Evolutionary conservation across 768 basidiomycete species (phyloP).

Genomic region (Hemileccinum impolitum): DNA sequence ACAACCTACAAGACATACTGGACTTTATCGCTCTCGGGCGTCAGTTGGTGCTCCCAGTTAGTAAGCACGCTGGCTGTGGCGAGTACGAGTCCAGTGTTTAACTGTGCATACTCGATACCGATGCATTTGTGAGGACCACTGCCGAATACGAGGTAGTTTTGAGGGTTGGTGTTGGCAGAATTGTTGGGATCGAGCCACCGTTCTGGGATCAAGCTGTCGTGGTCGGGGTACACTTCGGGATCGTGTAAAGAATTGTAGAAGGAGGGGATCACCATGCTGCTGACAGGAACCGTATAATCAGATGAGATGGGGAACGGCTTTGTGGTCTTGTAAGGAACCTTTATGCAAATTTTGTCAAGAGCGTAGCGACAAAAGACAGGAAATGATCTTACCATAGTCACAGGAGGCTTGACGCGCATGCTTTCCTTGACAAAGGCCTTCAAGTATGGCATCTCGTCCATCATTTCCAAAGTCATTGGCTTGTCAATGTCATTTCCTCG

Average conservation of each 20-base stretch:
- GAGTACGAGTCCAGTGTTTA: constrained; percentile 85
- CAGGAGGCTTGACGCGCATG: constrained; percentile 87
- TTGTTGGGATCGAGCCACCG: constrained; percentile 88
- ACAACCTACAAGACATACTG: constrained; percentile 51
- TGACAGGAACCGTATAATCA: constrained; percentile 89
- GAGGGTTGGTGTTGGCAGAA: constrained; percentile 77
- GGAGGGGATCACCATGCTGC: constrained; percentile 92
- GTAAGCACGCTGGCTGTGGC: constrained; percentile 78
- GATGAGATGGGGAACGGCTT: constrained; percentile 89
- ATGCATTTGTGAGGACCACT: constrained; percentile 92
- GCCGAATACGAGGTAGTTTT: constrained; percentile 96
- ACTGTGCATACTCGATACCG: constrained; percentile 86
- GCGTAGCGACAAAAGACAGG: neutral
- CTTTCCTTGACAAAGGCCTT: constrained; percentile 93
- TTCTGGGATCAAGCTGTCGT: constrained; percentile 80
- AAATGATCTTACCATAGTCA: constrained; percentile 73
- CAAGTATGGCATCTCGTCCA: constrained; percentile 92
- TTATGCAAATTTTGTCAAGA: constrained; percentile 27
- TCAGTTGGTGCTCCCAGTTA: constrained; percentile 86
- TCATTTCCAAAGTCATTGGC: constrained; percentile 79
- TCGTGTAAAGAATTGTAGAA: constrained; percentile 95
- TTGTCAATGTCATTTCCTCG: constrained; percentile 73
- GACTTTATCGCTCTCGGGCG: constrained; percentile 73
- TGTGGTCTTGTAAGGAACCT: constrained; percentile 89
- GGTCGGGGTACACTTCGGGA: constrained; percentile 80